Evolutionary conservation across 345 rosid species (phyloP), one percentile per base, ranked within the genome.

Genomic region (Cardiospermum halicacabum): DNA sequence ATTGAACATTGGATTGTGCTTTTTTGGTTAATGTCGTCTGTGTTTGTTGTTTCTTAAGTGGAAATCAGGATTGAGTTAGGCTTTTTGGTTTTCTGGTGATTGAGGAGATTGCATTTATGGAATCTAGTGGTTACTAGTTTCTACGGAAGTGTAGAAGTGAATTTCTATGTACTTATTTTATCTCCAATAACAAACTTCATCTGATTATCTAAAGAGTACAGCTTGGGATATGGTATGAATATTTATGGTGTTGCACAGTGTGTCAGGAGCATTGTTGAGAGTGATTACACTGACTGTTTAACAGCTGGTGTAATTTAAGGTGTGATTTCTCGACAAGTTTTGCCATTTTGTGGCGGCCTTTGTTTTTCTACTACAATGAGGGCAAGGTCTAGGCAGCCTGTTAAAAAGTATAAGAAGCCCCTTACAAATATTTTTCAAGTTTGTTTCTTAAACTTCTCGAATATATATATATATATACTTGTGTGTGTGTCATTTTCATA

Each of bases 321-420:
- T n/a, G 77, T 86, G 3, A 69, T 95, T 75, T 89, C 97, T 39
- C 85, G 99, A 85, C 89, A 87, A 78, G 82, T 93, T 28, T 71
- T 94, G 85, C 97, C 99, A 24, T 88, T 77, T 60, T 94, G 99
- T 62, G 96, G 98, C 32, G 83, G 82, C 72, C 91, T 95, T 72
- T 95, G 99, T 74, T 77, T 81, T 75, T 81, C 84, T 74, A 96
- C 99, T 30, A 85, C 81, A 12, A 37, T 95, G 74, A 80, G 97
- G 68, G 81, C 99, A 18, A 81, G 99, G 82, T 95, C 99, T 60
- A 84, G 96, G 68, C 99, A 95, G 77, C 97, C 96, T 45, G 89
- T 95, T 62, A 95, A 86, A 90, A 81, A 97, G 78, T 95, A 91
- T 77, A 91, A 91, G 96, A 89, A 95, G 84, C 93, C 91, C 71